A percentile compares a stretch with the other conserved stretches of the same genome.
Conservation (phyloP, 2,329 filamentous ascomycete species). For the Colletotrichum cuscutae region DNA sequence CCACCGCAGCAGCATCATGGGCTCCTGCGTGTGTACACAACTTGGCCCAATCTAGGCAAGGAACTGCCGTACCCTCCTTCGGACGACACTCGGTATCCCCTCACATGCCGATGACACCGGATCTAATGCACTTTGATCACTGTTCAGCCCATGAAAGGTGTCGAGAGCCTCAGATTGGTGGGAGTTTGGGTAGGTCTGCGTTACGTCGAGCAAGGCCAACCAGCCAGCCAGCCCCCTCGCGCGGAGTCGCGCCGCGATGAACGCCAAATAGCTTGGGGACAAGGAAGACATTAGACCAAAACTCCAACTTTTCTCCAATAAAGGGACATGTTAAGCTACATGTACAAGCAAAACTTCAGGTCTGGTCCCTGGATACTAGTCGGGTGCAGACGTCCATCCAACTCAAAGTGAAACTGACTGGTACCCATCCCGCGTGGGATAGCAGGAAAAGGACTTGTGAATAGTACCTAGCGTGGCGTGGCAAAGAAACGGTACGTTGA, state of each 20-base stretch:
- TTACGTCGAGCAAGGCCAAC: conserved; percentile 2
- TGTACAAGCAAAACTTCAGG: neutral
- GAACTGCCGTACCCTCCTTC: conserved; percentile 28
- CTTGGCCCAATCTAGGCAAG: neutral
- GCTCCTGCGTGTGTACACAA: neutral
- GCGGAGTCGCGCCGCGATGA: conserved; percentile 21
- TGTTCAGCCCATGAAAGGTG: neutral
- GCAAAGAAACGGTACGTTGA: conserved; percentile 4
- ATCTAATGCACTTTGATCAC: conserved; percentile 31
- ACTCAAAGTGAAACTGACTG: conserved; percentile 11
- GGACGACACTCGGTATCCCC: conserved; percentile 29
- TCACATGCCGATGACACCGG: conserved; percentile 20
- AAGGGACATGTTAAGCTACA: neutral
- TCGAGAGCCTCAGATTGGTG: conserved; percentile 10
- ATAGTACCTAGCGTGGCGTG: neutral
- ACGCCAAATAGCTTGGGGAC: neutral
- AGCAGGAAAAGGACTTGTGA: neutral
- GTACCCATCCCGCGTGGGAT: neutral
- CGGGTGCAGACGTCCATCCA: neutral
- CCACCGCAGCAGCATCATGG: neutral
- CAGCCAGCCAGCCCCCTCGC: neutral
- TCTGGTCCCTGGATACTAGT: neutral
- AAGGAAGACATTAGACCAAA: neutral
- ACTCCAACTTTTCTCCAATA: conserved; percentile 1
- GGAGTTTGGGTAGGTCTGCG: conserved; percentile 4